phyloP scores from a whole-genome alignment of 1,284 basidiomycete genomes.

The Heterobasidion occidentale region DNA sequence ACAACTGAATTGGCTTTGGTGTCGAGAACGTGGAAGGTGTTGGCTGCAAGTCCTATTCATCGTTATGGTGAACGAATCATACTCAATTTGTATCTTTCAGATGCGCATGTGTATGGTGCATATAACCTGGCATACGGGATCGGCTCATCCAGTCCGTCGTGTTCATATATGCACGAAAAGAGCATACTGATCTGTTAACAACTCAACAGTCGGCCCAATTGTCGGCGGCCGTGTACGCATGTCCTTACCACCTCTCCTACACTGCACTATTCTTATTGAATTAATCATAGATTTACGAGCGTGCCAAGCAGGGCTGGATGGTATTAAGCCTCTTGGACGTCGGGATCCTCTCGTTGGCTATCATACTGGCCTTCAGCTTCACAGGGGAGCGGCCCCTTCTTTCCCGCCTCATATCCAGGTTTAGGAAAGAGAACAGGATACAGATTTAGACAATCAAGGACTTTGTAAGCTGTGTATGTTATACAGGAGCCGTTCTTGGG shows the following conservation, averaged over 20 bases:
- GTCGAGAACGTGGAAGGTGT: constrained; percentile 46
- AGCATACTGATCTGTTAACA: neutral
- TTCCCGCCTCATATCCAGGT: constrained; percentile 11
- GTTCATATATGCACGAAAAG: constrained; percentile 7
- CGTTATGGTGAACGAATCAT: neutral
- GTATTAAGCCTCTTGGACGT: constrained; percentile 40
- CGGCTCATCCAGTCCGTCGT: constrained; percentile 40
- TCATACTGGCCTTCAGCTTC: constrained; percentile 33
- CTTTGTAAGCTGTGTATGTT: neutral
- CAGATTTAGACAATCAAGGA: neutral
- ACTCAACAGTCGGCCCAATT: constrained; percentile 50
- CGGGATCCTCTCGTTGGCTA: constrained; percentile 31
- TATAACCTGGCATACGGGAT: constrained; percentile 65
- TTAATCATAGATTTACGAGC: constrained; percentile 45
- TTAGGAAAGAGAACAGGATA: neutral
- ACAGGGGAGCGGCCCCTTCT: constrained; percentile 42
- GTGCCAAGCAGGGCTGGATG: constrained; percentile 47
- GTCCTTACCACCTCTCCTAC: neutral
- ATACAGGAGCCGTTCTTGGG: too few relatives aligned
- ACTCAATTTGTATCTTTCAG: constrained; percentile 20
- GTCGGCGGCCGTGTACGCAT: constrained; percentile 52
- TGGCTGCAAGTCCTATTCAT: constrained; percentile 43
- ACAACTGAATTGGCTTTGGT: constrained; percentile 59
- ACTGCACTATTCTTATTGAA: constrained; percentile 2
- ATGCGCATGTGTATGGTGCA: constrained; percentile 59